Evolutionary conservation across 2,329 filamentous ascomycete species (phyloP).

Genomic region (Camillea tinctor): DNA sequence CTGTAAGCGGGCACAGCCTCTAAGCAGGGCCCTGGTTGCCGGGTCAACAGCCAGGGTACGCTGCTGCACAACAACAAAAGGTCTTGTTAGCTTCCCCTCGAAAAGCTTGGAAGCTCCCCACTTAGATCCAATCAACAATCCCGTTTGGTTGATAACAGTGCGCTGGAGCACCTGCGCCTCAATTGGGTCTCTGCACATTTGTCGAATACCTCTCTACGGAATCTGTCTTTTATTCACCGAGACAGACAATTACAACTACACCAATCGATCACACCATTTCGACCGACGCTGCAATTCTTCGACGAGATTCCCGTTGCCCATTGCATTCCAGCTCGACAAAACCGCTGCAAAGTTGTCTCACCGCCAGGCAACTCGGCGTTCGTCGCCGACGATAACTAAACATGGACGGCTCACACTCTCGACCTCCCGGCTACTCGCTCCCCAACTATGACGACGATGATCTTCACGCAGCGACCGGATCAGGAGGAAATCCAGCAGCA

Average conservation of each 20-base stretch:
- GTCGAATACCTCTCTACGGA: not conserved
- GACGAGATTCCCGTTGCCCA: not conserved
- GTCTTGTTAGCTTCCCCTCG: not conserved
- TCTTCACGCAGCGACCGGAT: slow-evolving; percentile 43
- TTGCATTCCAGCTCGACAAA: slow-evolving; percentile 18
- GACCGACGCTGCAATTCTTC: not conserved
- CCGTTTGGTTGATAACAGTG: not conserved
- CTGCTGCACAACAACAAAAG: slow-evolving; percentile 2
- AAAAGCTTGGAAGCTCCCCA: not conserved
- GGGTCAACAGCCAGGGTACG: slow-evolving; percentile 4
- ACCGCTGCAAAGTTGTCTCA: slow-evolving; percentile 17
- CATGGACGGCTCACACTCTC: slow-evolving; percentile 53
- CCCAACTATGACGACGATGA: slow-evolving; percentile 57
- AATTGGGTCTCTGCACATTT: not conserved
- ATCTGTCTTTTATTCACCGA: not conserved
- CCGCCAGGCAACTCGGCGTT: slow-evolving; percentile 13
- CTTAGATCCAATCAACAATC: not conserved
- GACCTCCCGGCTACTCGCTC: slow-evolving; percentile 58
- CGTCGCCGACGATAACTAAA: slow-evolving; percentile 19
- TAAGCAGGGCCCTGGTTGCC: slow-evolving; percentile 1
- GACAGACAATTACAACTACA: not conserved
- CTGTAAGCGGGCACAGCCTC: not conserved
- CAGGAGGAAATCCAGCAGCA: slow-evolving; percentile 47
- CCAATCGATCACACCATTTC: not conserved
- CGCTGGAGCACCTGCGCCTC: not conserved